Evolutionary conservation across 164 flowering plant genomes (phyloP), one percentile per base, ranked within the genome.

Genomic region (Nymphaea thermarum): DNA sequence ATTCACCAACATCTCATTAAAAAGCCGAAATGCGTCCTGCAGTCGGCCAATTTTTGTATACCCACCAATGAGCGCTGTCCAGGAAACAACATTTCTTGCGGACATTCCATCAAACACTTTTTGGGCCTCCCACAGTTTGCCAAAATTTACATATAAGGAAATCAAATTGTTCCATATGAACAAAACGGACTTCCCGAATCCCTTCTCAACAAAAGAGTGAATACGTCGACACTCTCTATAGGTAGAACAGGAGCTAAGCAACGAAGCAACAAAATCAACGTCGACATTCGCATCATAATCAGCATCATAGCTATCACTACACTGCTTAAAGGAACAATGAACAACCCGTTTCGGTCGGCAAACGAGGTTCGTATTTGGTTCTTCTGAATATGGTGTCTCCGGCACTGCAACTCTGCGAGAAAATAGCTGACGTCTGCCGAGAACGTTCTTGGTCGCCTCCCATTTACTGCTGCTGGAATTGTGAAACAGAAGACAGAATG

Each of bases 51-150:
- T 70, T 59, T 68, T 85, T 71, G 68, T 70, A 68, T 86, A 91
- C 67, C 87, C 97, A 78, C 83, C 78, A 67, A 91, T 75, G 66
- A 91, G 77, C 0, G 95, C 88, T 4, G 97, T 87, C 97, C 97
- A 91, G 17, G 86, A 78, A 65, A 88, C 94, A 72, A 85, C 82
- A 77, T 82, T 82, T 65, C 83, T 74, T 2, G 74, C 71, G 0
- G 67, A 60, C 93, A 86, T 87, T 78, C 73, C 47, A 69, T 88
- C 95, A 70, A 91, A 88, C 90, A 91, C 87, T 43, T 79, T 80
- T 7, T 91, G 80, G 4, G 90, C 95, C 7, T 76, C 78, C 17
- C 6, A 42, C 47, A 88, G 70, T 63, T 77, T 71, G 14, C 89
- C 86, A 4, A 79, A 70, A 68, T 75, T 79, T n/a, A 75, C 65